Base-by-base conservation (phyloP, 768 basidiomycete species). In the Piloderma croceum region DNA sequence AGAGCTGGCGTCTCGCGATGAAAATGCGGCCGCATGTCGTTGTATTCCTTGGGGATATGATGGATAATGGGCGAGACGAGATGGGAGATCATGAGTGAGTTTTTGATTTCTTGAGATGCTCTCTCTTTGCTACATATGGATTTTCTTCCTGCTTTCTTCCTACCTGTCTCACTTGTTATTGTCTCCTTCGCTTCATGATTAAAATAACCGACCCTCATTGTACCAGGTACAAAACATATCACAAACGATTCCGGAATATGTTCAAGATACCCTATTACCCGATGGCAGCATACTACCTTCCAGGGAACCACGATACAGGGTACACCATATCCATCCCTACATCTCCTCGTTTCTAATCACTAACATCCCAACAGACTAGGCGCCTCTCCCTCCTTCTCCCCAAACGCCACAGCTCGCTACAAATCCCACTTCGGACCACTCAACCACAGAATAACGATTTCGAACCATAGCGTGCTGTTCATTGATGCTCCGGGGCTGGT, bases 271-370 rank as follows among this genome's bases (percentile, higher is more conserved):
- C 71, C 5, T 48, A 66, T 7, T 47, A 58, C 6, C 48, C 53
- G 13, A 65, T 76, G 3, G 80, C 83, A 0, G 64, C 70, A 43
- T 83, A 81, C 59, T 84, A 79, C 54, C 71, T 93, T 21, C 83
- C 91, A 3, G 94, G 94, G 5, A 98, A 97, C 56, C 91, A 92
- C 54, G 94, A 98, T 52, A 70, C 85, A 24, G 88, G 86, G 79
- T 87, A 57, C 23, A 36, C 35, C 13, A 20, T 35, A 38, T 38
- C n/a, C n/a, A n/a, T 29, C 44, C 15, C 39, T 51, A 11, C 37
- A 35, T 17, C 37, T 38, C 36, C 36, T 37, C 29, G 15, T 24
- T 17, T 38, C 32, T 23, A n/a, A 23, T 46, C 31, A 48, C 25
- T 39, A 7, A 21, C 27, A 24, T 36, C 37, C 21, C 25, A 34